These are phyloP conservation scores for Tetramitus jugosus DNA, from an alignment of 208 protist genomes.

Conservation along the genomic window DNA sequence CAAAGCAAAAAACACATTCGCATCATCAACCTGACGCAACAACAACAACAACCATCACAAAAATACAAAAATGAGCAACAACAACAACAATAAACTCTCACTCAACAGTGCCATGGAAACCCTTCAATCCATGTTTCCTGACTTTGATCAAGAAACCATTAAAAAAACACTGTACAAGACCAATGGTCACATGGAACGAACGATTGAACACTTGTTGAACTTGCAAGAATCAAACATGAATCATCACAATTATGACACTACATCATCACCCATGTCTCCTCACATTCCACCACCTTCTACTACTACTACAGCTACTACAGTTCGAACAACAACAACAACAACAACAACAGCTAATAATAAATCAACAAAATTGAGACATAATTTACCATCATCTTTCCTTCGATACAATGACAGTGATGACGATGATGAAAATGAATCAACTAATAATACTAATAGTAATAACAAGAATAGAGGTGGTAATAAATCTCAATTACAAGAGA, in stretches of 20 bases:
- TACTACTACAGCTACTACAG: too few relatives aligned
- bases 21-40: too few relatives aligned
- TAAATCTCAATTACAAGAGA: neutral
- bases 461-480: neutral
- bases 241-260: too few relatives aligned
- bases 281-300: too few relatives aligned
- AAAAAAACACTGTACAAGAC: neutral
- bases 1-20: too few relatives aligned
- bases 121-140: neutral
- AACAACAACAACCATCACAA: too few relatives aligned
- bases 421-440: too few relatives aligned
- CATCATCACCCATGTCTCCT: too few relatives aligned
- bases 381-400: neutral
- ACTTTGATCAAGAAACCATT: neutral
- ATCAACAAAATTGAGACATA: neutral
- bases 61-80: neutral
- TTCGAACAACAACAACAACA: too few relatives aligned
- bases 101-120: neutral
- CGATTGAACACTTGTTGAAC: neutral
- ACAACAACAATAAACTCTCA: neutral
- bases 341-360: neutral
- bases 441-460: too few relatives aligned
- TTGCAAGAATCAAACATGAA: neutral
- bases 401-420: neutral
- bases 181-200: constrained; percentile 18